phyloP scores from a whole-genome alignment of 2,329 filamentous ascomycete species.

The Phoma sp. region DNA sequence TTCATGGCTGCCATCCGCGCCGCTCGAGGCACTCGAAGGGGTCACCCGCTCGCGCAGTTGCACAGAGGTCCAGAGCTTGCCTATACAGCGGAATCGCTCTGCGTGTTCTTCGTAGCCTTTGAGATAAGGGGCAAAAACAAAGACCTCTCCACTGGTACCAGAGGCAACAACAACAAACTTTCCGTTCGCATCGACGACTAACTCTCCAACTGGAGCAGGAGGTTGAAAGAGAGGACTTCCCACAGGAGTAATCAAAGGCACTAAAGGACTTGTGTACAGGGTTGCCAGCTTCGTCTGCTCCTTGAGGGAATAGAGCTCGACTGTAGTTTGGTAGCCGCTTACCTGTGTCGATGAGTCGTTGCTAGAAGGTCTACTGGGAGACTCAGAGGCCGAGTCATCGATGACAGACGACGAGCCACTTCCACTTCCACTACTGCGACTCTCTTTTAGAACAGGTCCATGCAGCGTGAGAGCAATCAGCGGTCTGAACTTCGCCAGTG shows the following conservation, averaged over 20 bases:
- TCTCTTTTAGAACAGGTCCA: conserved; percentile 69
- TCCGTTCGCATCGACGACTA: conserved; percentile 76
- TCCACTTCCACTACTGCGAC: conserved; percentile 44
- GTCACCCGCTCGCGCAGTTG: conserved; percentile 59
- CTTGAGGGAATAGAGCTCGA: conserved; percentile 86
- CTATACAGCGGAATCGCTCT: conserved; percentile 70
- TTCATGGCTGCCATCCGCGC: conserved; percentile 46
- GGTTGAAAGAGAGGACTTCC: conserved; percentile 70
- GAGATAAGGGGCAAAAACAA: conserved; percentile 65
- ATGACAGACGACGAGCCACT: conserved; percentile 47
- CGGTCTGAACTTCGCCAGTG: conserved; percentile 66
- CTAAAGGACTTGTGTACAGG: conserved; percentile 73
- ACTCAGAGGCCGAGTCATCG: conserved; percentile 48
- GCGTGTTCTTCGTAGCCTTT: conserved; percentile 36
- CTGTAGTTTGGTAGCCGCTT: conserved; percentile 80
- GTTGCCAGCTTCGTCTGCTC: conserved; percentile 76
- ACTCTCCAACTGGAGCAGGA: conserved; percentile 73
- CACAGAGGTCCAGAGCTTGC: conserved; percentile 90
- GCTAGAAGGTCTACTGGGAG: conserved; percentile 45
- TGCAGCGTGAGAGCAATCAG: conserved; percentile 82
- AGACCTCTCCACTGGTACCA: conserved; percentile 85
- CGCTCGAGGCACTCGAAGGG: conserved; percentile 47
- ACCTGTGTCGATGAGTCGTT: conserved; percentile 48
- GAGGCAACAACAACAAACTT: conserved; percentile 79
- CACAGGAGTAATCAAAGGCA: conserved; percentile 64